A percentile compares a stretch with the other conserved stretches of the same genome.
phyloP scores from a whole-genome alignment of 2,329 filamentous ascomycete species.

The Beauveria scarabaeidicola region DNA sequence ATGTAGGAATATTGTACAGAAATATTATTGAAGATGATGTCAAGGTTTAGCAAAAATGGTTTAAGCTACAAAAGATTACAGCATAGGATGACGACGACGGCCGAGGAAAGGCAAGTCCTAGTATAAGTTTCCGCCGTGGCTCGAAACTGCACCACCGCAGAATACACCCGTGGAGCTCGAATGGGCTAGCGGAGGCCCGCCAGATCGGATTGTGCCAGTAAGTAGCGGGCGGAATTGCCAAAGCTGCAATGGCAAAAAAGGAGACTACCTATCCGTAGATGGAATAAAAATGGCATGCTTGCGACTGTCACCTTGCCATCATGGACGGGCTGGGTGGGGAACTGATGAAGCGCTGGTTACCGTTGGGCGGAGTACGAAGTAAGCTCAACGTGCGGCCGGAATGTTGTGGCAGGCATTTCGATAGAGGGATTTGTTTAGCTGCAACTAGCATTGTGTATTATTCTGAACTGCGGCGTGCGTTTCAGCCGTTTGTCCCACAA shows the following conservation, averaged over 20 bases:
- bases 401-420: too few species aligned
- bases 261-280: neutral
- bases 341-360: constrained; percentile 6
- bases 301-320: constrained; percentile 11
- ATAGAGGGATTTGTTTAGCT: too few species aligned
- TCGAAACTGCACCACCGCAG: constrained; percentile 10
- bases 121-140: constrained; percentile 1
- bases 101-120: constrained; percentile 7
- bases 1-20: neutral
- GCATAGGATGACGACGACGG: neutral
- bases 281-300: neutral
- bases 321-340: constrained; percentile 6
- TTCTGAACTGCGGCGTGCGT: neutral
- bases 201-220: constrained; percentile 4
- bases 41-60: neutral
- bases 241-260: neutral
- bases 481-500: neutral
- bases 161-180: neutral
- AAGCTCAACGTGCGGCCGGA: neutral
- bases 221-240: neutral
- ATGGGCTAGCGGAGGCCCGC: neutral
- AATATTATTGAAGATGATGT: neutral
- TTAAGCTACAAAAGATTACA: neutral
- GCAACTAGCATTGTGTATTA: neutral
- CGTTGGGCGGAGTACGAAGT: neutral